These are phyloP conservation scores for Ophiocordyceps sinensis DNA, from an alignment of 2,329 filamentous ascomycete genomes.

Conservation along the genomic window DNA sequence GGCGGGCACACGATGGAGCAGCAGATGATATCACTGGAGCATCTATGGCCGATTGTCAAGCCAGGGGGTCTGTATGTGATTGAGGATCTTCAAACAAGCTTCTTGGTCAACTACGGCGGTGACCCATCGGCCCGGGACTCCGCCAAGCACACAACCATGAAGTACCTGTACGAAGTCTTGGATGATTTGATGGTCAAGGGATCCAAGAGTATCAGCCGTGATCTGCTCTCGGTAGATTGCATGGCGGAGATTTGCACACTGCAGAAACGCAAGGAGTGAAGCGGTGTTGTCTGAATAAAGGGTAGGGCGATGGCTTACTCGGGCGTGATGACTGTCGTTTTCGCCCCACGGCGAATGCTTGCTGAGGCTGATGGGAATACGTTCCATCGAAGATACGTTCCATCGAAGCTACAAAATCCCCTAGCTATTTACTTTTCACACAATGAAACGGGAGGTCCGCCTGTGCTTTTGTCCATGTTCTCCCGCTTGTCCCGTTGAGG, in stretches of 20 bases:
- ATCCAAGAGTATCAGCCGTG: slow-evolving; percentile 9
- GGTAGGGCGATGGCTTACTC: too few relatives aligned
- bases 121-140: slow-evolving; percentile 8
- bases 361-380: too few relatives aligned
- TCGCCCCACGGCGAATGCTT: too few relatives aligned
- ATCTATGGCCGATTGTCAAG: slow-evolving; percentile 20
- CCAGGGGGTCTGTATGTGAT: slow-evolving; percentile 21
- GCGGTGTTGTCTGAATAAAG: too few relatives aligned
- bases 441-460: too few relatives aligned
- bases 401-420: too few relatives aligned
- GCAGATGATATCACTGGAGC: slow-evolving; percentile 19
- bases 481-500: too few relatives aligned
- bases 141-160: slow-evolving; percentile 11
- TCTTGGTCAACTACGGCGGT: slow-evolving; percentile 10
- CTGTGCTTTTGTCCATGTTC: too few relatives aligned
- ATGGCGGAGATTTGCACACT: slow-evolving; percentile 14
- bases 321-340: too few relatives aligned
- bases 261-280: slow-evolving; percentile 5
- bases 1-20: slow-evolving; percentile 23
- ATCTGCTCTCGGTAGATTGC: slow-evolving; percentile 14
- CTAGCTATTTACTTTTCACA: too few relatives aligned
- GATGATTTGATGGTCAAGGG: slow-evolving; percentile 11
- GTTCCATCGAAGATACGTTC: too few relatives aligned
- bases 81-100: slow-evolving; percentile 19
- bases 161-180: slow-evolving; percentile 12